Base-by-base conservation (phyloP, 495 filamentous ascomycete species). In the Penicillium paradoxum region DNA sequence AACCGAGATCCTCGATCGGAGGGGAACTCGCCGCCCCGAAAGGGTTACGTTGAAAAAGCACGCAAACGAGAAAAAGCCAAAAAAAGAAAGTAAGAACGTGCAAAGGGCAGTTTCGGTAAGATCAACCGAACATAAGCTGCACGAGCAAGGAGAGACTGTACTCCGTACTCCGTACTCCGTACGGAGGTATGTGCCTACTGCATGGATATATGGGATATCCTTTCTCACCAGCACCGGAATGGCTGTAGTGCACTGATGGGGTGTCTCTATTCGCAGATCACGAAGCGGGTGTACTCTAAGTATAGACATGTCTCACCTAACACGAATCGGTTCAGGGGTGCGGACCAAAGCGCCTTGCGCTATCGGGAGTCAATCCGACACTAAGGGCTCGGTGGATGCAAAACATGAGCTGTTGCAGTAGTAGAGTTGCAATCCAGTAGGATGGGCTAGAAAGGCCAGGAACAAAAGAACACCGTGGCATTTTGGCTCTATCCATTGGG, bases 331-430 rank as follows among this genome's bases (percentile, higher is more conserved):
- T 51, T 51, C 45, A 54, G 56, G 59, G 52, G 56, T 29, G 25
- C 15, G 34, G 43, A 45, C 39, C 39, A 45, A 11, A 36, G 52
- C 49, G 46, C 29, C 24, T 8, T 52, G 49, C 49, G 45, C 56
- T 59, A 62, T 56, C 52, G 44, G 44, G 49, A 53, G 21, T 49
- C 21, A 29, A 45, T n/a, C 55, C 44, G 56, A 39, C 55, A 40
- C 56, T 55, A 58, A 25, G 33, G 11, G 34, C n/a, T 45, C 17
- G 51, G 42, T 46, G 54, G 19, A 59, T 55, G 59, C 62, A 62
- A 54, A 62, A 62, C 54, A 65, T 65, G n/a, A 6, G n/a, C 33
- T 38, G 54, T 55, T 46, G 57, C 57, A 61, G 61, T 64, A 59
- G 53, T 24, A 59, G 49, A 54, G 57, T 65, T 48, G 53, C 53